Evolutionary conservation across 2,329 filamentous ascomycete genomes (phyloP).

Genomic region (Trichophyton mentagrophytes): DNA sequence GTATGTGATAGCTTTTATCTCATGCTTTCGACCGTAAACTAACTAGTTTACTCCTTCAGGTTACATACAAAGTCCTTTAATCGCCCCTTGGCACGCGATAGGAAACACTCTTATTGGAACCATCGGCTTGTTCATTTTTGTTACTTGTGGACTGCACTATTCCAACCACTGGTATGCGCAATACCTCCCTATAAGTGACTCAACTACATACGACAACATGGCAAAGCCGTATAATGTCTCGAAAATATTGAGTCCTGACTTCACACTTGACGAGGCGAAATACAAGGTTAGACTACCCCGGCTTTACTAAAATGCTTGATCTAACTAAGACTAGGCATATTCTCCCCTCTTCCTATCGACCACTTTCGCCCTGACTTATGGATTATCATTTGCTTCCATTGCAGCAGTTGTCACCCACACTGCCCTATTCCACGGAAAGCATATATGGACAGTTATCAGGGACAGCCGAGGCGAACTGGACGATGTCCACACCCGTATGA

Average conservation of each 20-base stretch:
- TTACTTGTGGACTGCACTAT: constrained; percentile 50
- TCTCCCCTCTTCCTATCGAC: constrained; percentile 51
- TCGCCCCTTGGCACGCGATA: constrained; percentile 61
- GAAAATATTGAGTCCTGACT: constrained; percentile 48
- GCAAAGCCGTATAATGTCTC: constrained; percentile 51
- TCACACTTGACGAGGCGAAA: constrained; percentile 49
- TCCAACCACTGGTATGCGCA: constrained; percentile 50
- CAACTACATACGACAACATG: constrained; percentile 59
- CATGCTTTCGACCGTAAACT: neutral
- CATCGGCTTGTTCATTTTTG: constrained; percentile 51
- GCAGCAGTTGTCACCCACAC: constrained; percentile 57
- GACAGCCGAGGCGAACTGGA: constrained; percentile 36
- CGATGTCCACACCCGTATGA: constrained; percentile 44
- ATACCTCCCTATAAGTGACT: constrained; percentile 58
- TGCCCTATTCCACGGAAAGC: constrained; percentile 52
- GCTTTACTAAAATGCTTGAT: neutral
- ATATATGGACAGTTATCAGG: constrained; percentile 52
- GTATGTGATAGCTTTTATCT: constrained; percentile 24
- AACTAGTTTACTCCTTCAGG: constrained; percentile 34
- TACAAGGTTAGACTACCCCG: constrained; percentile 43
- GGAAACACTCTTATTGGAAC: constrained; percentile 60
- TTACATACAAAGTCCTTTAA: constrained; percentile 54
- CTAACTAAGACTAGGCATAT: constrained; percentile 3
- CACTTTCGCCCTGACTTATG: constrained; percentile 57
- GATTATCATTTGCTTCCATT: constrained; percentile 59